Evolutionary conservation across 495 filamentous ascomycete genomes (phyloP).

Genomic region (Lophiotrema nucula): DNA sequence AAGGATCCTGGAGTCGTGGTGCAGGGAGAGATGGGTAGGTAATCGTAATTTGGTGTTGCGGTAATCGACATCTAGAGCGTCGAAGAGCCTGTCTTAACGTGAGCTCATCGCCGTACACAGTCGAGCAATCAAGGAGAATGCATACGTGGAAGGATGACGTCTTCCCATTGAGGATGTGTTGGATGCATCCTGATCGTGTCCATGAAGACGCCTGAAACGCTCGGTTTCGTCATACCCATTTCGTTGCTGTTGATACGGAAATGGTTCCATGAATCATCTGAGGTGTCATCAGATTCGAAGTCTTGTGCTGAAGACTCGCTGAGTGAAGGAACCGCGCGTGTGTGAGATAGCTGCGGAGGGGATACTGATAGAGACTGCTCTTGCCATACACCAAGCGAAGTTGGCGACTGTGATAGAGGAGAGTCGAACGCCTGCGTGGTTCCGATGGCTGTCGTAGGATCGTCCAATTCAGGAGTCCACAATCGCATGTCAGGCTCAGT

Average conservation of each 20-base stretch:
- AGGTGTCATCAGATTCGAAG: constrained; percentile 10
- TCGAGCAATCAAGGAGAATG: too few relatives aligned
- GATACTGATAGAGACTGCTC: constrained; percentile 9
- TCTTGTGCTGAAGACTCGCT: constrained; percentile 29
- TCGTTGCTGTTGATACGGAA: constrained; percentile 17
- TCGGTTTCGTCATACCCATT: constrained; percentile 7
- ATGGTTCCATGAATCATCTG: constrained; percentile 26
- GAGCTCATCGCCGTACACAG: too few relatives aligned
- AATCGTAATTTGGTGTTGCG: too few relatives aligned
- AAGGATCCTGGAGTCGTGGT: too few relatives aligned
- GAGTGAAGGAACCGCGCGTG: constrained; percentile 24
- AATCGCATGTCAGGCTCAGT: constrained; percentile 8
- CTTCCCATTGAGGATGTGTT: constrained; percentile 14
- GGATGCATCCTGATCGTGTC: constrained; percentile 12
- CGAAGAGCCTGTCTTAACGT: too few relatives aligned
- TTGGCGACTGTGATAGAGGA: constrained; percentile 24
- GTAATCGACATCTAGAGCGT: too few relatives aligned
- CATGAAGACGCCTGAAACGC: constrained; percentile 4
- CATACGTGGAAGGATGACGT: constrained; percentile 12
- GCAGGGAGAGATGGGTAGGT: too few relatives aligned
- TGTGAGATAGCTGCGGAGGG: constrained; percentile 22
- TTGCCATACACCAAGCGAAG: constrained; percentile 22
- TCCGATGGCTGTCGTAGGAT: constrained; percentile 6
- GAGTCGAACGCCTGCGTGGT: constrained; percentile 13
- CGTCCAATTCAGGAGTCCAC: constrained; percentile 20